Conservation (phyloP, 148 eudicot genomes). For the Rheum nobile region DNA sequence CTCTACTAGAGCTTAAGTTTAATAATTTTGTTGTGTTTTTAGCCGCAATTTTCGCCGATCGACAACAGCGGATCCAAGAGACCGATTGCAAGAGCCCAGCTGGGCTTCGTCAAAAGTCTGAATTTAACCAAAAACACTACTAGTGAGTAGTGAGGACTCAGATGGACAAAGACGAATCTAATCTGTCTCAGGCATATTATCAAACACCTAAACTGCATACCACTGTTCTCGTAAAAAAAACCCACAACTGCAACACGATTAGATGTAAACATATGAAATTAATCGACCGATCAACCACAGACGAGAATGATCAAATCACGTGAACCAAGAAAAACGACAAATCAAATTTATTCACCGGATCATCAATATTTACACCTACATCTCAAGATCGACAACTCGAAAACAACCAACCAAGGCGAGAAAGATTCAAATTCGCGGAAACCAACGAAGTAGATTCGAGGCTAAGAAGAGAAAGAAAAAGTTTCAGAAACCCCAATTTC, state of each 20-base stretch:
- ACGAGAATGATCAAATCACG: neutral
- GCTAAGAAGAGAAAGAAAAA: neutral
- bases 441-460: neutral
- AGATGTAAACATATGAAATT: neutral
- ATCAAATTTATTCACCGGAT: neutral
- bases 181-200: neutral
- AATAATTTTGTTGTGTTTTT: neutral
- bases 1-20: too few species aligned
- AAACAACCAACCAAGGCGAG: neutral
- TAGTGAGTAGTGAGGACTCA: neutral
- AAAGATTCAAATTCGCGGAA: neutral
- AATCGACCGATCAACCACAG: neutral
- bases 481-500: neutral
- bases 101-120: neutral
- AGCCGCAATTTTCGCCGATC: neutral
- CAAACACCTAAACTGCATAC: neutral
- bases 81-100: neutral
- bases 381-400: neutral
- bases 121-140: neutral
- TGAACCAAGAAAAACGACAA: neutral
- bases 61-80: neutral
- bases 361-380: conserved; percentile 4
- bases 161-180: neutral
- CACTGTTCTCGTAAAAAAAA: neutral
- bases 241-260: neutral